Evolutionary conservation across 257 asterid species (phyloP), one percentile per base, ranked within the genome.

Genomic region (Solanum sejunctum): DNA sequence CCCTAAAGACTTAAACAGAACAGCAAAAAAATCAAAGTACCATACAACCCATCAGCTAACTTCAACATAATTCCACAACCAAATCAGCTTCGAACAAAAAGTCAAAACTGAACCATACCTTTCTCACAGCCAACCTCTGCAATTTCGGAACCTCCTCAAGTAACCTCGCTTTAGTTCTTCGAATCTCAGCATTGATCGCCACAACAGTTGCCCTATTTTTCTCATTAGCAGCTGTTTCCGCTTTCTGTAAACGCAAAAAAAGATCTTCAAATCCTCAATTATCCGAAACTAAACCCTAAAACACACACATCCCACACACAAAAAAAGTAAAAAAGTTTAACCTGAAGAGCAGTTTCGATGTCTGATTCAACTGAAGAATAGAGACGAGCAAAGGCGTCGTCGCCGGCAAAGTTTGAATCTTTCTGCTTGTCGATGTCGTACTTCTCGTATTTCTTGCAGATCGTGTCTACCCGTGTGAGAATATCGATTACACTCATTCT

Each of bases 371-470:
- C 89, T 61, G 97, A 88, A 49, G 93, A 79, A 89, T 93, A 97
- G 80, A 97, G 98, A 80, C 98, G 96, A 86, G 94, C 98, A 82
- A 97, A 97, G 20, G 99, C 98, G 83, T 95, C 98, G 87, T 93
- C 98, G 87, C 99, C 99, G 89, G 98, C 39, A 90, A 95, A n/a
- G 83, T 93, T 92, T 89, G 97, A 81, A 61, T 93, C 97, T 86
- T 97, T 94, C 79, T 85, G 93, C 84, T 85, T 91, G 54, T 92
- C 91, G 88, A 97, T 86, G 84, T 97, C 98, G 91, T 97, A 95
- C 69, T 91, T 97, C 90, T 97, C 99, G 88, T 97, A 95, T 86
- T 93, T 97, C 89, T 94, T 92, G 90, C 98, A 97, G 94, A 97
- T 97, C 93, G 98, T 54, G 60, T 97, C 99, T 10, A 97, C 98